Conservation (phyloP, 2,329 filamentous ascomycete genomes). For the Epichloe glyceriae region DNA sequence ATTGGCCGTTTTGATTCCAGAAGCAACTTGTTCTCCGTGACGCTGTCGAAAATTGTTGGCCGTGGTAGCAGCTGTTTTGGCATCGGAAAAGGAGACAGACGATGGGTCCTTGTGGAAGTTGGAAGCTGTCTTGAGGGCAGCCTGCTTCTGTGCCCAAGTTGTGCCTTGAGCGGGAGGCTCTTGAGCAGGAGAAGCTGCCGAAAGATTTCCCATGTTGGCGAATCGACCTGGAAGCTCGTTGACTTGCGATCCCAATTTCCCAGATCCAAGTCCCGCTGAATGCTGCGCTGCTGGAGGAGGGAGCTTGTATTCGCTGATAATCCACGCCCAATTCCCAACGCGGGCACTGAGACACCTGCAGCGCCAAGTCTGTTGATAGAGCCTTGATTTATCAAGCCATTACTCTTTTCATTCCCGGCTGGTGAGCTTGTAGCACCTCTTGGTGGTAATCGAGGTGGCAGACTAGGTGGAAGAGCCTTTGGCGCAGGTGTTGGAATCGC, state of each 20-base stretch:
- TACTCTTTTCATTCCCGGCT: neutral
- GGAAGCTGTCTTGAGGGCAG: conserved; percentile 47
- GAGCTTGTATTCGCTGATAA: conserved; percentile 16
- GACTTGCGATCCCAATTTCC: conserved; percentile 29
- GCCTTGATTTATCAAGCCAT: conserved; percentile 32
- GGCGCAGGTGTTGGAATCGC: neutral
- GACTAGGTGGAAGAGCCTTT: conserved; percentile 34
- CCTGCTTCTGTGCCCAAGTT: conserved; percentile 51
- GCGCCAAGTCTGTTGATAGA: conserved; percentile 55
- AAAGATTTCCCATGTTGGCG: conserved; percentile 33
- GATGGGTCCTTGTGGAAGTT: conserved; percentile 48
- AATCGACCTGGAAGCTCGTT: conserved; percentile 59
- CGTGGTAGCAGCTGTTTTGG: conserved; percentile 43
- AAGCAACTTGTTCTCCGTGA: conserved; percentile 54
- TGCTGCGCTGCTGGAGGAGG: conserved; percentile 14
- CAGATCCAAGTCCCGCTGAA: conserved; percentile 8
- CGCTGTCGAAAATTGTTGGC: conserved; percentile 57
- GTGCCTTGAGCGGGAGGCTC: conserved; percentile 34
- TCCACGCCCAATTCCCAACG: conserved; percentile 53
- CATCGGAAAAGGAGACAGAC: conserved; percentile 46
- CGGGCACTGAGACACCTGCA: conserved; percentile 67
- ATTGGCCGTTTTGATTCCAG: conserved; percentile 44
- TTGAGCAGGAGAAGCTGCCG: conserved; percentile 11
- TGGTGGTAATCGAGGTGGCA: conserved; percentile 32
- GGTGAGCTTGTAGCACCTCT: conserved; percentile 8